Percentiles rank a stretch among this genome's conserved stretches.
These are phyloP conservation scores for Arctium minus DNA, from an alignment of 129 eudicot genomes.

Conservation along the genomic window DNA sequence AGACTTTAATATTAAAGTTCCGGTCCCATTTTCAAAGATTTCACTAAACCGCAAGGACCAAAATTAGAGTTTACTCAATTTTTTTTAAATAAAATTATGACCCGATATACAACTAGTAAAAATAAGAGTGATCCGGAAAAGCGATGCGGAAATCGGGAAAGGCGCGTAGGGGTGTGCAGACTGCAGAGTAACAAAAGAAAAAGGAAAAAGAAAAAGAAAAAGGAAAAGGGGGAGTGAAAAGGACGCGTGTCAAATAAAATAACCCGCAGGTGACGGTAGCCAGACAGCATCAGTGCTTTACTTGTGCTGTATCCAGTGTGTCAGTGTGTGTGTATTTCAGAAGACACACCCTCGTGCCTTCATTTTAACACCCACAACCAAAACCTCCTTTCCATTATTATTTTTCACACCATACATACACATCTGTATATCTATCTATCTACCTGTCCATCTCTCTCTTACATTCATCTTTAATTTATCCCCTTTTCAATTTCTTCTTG, in stretches of 20 bases:
- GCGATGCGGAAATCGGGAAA: background rate
- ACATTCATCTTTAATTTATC: background rate
- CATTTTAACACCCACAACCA: background rate
- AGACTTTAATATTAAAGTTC: no score
- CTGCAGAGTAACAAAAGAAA: background rate
- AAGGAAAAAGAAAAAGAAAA: background rate
- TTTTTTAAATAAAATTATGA: no score
- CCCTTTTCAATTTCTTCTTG: slow-evolving; percentile 16
- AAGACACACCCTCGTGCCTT: slow-evolving; percentile 35
- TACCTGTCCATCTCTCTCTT: background rate
- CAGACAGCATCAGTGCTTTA: slow-evolving; percentile 32
- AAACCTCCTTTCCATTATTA: slow-evolving; percentile 5
- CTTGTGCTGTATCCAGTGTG: slow-evolving; percentile 30
- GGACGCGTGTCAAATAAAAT: slow-evolving; percentile 33
- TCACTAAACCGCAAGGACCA: no score
- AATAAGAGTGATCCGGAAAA: background rate
- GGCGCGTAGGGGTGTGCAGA: background rate
- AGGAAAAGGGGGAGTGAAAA: slow-evolving; percentile 12
- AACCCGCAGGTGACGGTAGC: slow-evolving; percentile 33
- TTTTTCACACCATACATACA: slow-evolving; percentile 1
- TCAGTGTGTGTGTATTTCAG: slow-evolving; percentile 16
- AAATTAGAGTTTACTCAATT: no score
- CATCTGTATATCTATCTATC: slow-evolving; percentile 18
- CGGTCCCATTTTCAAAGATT: no score
- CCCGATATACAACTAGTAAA: background rate